Base-by-base conservation (phyloP, 306 rosid species). In the Casuarina cunninghamiana region DNA sequence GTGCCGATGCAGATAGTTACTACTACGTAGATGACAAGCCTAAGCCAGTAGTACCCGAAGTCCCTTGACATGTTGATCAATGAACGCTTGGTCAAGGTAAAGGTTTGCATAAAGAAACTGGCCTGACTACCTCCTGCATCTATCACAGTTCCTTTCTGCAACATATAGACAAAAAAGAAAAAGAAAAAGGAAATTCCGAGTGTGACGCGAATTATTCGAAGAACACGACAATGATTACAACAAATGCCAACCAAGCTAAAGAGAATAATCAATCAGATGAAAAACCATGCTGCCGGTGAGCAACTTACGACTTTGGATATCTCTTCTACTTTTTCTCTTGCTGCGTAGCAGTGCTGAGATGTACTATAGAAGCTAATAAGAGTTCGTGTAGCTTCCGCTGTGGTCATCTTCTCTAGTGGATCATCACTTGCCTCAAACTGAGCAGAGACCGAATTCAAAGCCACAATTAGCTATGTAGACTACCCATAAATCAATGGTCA, bases 101-200 rank as follows among this genome's bases (percentile, higher is more conserved):
- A 88, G 57, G 89, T 76, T 77, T 95, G 99, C 96, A 87, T 90
- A 51, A 86, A 74, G 90, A 95, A 93, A 84, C 99, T 93, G 50
- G 99, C 99, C 79, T 93, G 97, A 80, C 98, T 95, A 78, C 99
- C 99, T 84, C 94, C 96, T 32, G 96, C 84, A 68, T 95, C 99
- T 54, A 91, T 84, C 79, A 95, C 94, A 7, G 95, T 91, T 82
- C 98, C 97, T 76, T 81, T 93, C 99, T 95, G 91, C 84, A 88
- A 32, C 70, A 82, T 38, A 21, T n/a, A 26, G 1, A 26, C 32
- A 26, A 26, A 26, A 26, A 26, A 26, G 32, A 26, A 26, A 26
- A 26, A 26, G 38, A 26, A 15, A 66, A 53, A 60, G 67, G 11
- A n/a, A 48, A 1, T 51, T 12, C 51, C 41, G n/a, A 21, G 0